Evolutionary conservation across 2,329 filamentous ascomycete genomes (phyloP).

Genomic region (Endoconidiophora polonica): DNA sequence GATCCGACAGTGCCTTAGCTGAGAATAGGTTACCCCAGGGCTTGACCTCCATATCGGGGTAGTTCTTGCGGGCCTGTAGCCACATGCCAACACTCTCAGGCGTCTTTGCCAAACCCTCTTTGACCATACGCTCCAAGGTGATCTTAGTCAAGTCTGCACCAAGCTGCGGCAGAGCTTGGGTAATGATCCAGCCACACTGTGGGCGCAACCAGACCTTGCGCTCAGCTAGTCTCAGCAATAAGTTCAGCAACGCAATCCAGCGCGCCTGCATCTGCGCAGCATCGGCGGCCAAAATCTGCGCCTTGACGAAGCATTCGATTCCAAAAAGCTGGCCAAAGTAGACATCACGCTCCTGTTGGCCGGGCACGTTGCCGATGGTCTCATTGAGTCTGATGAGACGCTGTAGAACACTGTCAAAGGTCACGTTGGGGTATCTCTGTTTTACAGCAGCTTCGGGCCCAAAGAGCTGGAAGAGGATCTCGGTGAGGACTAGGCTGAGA

Average conservation of each 20-base stretch:
- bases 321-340: conserved; percentile 77
- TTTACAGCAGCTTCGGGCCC: conserved; percentile 29
- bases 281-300: conserved; percentile 50
- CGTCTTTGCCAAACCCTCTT: conserved; percentile 55
- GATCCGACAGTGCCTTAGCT: conserved; percentile 45
- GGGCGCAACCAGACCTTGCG: conserved; percentile 82
- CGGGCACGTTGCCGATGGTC: conserved; percentile 34
- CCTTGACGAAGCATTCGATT: conserved; percentile 69
- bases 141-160: conserved; percentile 39
- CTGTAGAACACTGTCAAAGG: conserved; percentile 37
- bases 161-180: conserved; percentile 52
- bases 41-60: conserved; percentile 45
- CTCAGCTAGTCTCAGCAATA: conserved; percentile 56
- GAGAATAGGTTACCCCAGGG: conserved; percentile 68
- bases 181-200: conserved; percentile 71
- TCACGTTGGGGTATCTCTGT: conserved; percentile 34
- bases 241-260: conserved; percentile 53
- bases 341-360: conserved; percentile 72
- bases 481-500: conserved; percentile 76
- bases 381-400: conserved; percentile 40
- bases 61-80: conserved; percentile 51
- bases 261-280: conserved; percentile 23
- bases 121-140: conserved; percentile 44
- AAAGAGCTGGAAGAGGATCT: conserved; percentile 58
- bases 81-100: conserved; percentile 83